Conservation (phyloP, 164 flowering plant species). For the Magnolia kwangsiensis region DNA sequence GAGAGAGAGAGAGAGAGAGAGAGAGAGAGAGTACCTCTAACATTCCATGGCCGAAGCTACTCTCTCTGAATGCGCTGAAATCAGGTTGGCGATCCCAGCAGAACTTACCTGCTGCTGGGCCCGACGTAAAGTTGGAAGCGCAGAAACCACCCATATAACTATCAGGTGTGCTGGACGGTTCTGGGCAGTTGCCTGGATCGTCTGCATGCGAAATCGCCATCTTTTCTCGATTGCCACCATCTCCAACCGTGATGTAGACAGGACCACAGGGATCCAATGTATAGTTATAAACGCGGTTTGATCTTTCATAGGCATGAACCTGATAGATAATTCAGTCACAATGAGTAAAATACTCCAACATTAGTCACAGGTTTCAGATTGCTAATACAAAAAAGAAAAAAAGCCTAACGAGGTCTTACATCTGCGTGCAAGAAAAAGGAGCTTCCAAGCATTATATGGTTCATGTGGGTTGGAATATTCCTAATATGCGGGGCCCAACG, state of each 20-base stretch:
- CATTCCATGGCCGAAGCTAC: conserved; percentile 94
- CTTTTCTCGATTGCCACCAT: conserved; percentile 85
- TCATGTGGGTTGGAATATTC: too few species aligned
- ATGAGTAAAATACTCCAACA: too few species aligned
- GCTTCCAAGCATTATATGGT: too few species aligned
- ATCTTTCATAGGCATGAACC: conserved; percentile 98
- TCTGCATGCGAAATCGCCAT: conserved; percentile 77
- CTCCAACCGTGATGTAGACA: conserved; percentile 73
- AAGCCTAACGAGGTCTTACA: too few species aligned
- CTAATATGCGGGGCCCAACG: too few species aligned
- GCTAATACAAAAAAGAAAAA: too few species aligned
- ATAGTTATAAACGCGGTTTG: conserved; percentile 87
- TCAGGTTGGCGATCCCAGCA: conserved; percentile 97
- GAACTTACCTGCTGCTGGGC: conserved; percentile 78
- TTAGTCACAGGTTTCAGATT: too few species aligned
- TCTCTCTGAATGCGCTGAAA: conserved; percentile 86
- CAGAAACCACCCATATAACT: conserved; percentile 73
- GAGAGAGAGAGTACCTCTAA: conserved; percentile 58
- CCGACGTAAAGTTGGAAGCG: conserved; percentile 71
- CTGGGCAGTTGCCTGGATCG: conserved; percentile 86
- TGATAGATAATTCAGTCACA: conserved; percentile 14
- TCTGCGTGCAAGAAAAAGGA: too few species aligned
- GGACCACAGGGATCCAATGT: conserved; percentile 89
- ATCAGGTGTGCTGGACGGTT: conserved; percentile 69
- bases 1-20: background rate